These are phyloP conservation scores for Bolboschoenus planiculmis DNA, from an alignment of 176 grass and related monocot genomes.

Conservation along the genomic window DNA sequence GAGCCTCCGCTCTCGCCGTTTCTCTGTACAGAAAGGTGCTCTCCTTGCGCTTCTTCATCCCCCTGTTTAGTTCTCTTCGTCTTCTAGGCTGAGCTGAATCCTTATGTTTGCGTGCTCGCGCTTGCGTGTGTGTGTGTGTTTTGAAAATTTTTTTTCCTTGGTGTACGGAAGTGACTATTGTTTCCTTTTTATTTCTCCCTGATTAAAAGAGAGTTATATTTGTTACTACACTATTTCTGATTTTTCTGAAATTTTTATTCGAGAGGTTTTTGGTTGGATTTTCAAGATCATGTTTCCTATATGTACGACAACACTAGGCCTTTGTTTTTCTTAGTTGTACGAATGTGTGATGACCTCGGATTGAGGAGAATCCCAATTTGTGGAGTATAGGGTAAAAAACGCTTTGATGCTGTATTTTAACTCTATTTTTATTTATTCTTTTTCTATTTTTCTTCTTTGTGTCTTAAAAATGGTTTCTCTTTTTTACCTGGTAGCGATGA, in stretches of 20 bases:
- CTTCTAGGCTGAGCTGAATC: not conserved
- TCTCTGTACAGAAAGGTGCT: not conserved
- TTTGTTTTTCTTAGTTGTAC: not conserved
- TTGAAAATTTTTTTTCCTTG: not conserved
- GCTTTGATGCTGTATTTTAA: not conserved
- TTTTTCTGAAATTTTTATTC: not conserved
- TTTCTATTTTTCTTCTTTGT: not conserved
- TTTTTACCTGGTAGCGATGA: not conserved
- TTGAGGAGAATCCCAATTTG: not conserved
- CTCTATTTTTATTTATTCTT: not conserved
- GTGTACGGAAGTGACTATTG: not conserved
- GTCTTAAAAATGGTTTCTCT: not conserved
- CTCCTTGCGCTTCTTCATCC: not conserved
- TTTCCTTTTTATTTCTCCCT: not conserved
- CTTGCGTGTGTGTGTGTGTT: not conserved
- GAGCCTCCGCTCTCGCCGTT: not conserved
- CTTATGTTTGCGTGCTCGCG: not conserved
- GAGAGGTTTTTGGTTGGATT: not conserved
- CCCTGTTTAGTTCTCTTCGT: not conserved
- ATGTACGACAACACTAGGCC: not conserved
- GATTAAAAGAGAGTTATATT: not conserved
- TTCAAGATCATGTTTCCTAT: not conserved
- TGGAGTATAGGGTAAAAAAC: not conserved
- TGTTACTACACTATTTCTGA: conserved; percentile 1
- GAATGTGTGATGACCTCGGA: not conserved